A percentile compares a stretch with the other conserved stretches of the same genome.
Evolutionary conservation across 768 basidiomycete genomes (phyloP).

Genomic region (Leccinum subgranulosum): DNA sequence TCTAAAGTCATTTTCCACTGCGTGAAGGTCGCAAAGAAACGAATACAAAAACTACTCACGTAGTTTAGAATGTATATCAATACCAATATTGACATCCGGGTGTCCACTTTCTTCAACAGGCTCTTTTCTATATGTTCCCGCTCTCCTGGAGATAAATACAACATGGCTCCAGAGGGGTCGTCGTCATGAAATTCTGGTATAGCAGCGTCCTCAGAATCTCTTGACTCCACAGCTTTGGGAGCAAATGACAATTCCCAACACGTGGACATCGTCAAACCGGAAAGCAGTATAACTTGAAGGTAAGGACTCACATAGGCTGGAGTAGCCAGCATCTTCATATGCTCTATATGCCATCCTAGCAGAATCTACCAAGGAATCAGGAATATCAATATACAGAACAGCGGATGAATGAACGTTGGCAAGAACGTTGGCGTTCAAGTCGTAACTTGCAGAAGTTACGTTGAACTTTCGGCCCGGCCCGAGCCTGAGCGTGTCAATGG

Average conservation of each 20-base stretch:
- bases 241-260: background rate
- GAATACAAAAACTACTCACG: conserved; percentile 18
- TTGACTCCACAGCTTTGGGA: background rate
- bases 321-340: conserved; percentile 8
- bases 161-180: background rate
- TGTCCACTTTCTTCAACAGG: conserved; percentile 36
- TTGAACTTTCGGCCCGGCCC: too few species aligned
- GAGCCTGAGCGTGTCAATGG: too few species aligned
- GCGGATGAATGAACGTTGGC: background rate
- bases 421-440: background rate
- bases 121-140: conserved; percentile 40
- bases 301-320: conserved; percentile 17
- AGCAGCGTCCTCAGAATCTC: conserved; percentile 6
- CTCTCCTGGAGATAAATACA: conserved; percentile 9
- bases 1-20: conserved; percentile 30
- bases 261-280: background rate
- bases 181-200: background rate
- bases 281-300: background rate
- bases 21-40: background rate
- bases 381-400: background rate
- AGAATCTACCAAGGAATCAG: background rate
- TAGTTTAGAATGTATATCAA: conserved; percentile 36
- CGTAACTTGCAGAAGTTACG: background rate
- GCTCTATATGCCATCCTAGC: conserved; percentile 8
- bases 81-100: conserved; percentile 34